These are phyloP conservation scores for Apophysomyces sp. DNA, from an alignment of 371 early-diverging fungal species.

Conservation along the genomic window DNA sequence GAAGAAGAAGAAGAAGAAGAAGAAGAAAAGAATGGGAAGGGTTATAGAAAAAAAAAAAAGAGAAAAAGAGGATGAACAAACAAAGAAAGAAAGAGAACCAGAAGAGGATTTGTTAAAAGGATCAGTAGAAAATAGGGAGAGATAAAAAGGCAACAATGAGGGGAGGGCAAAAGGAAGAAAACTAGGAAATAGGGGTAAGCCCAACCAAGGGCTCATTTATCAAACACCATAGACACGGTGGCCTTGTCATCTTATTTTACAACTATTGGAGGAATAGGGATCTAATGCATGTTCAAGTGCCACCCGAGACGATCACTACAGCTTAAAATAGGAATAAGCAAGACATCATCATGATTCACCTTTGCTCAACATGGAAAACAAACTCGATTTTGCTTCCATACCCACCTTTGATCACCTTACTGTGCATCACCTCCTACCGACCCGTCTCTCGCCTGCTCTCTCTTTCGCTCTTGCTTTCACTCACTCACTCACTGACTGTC, in stretches of 20 bases:
- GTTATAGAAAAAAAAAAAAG: background rate
- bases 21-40: background rate
- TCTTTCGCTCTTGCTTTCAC: background rate
- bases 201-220: background rate
- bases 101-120: background rate
- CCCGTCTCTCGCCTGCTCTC: background rate
- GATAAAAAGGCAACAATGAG: constrained; percentile 3
- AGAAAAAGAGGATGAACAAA: background rate
- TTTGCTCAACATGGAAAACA: background rate
- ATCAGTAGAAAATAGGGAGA: background rate
- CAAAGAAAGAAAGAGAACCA: background rate
- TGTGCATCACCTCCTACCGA: background rate
- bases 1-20: too few species aligned
- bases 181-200: background rate
- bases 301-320: background rate
- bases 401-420: background rate
- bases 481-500: too few species aligned
- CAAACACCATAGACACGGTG: background rate
- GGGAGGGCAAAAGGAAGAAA: background rate
- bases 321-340: background rate
- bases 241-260: background rate
- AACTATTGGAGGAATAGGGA: background rate
- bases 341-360: background rate
- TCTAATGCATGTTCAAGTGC: background rate
- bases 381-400: background rate